These are phyloP conservation scores for Botrytis sinoallii DNA, from an alignment of 2,329 filamentous ascomycete species.

Conservation along the genomic window DNA sequence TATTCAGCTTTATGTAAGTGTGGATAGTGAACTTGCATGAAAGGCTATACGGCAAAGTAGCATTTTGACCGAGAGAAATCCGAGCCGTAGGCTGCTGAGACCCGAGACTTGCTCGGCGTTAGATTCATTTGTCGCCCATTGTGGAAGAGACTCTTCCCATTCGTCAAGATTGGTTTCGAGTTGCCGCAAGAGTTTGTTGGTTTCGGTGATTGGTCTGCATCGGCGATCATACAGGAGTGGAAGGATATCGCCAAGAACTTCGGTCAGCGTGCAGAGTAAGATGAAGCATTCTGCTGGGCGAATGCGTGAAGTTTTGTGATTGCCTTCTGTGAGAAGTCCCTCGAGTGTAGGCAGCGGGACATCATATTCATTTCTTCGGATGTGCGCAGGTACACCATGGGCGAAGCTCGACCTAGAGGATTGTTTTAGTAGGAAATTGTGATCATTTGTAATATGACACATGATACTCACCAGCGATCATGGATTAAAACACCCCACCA, in stretches of 20 bases:
- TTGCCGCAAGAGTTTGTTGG: neutral
- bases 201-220: neutral
- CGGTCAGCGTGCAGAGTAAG: neutral
- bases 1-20: neutral
- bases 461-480: conserved; percentile 49
- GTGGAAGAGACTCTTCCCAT: conserved; percentile 6
- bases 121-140: neutral
- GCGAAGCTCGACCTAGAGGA: conserved; percentile 29
- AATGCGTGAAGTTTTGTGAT: neutral
- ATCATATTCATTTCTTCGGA: conserved; percentile 27
- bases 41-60: neutral
- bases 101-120: neutral
- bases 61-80: neutral
- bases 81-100: neutral
- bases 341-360: conserved; percentile 26
- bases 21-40: neutral
- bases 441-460: neutral
- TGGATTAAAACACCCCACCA: conserved; percentile 57
- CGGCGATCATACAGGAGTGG: neutral
- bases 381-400: conserved; percentile 28
- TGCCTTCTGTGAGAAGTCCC: conserved; percentile 17
- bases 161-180: neutral
- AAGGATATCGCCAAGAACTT: neutral
- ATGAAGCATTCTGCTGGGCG: conserved; percentile 2
- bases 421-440: neutral